A percentile compares a stretch with the other conserved stretches of the same genome.
Evolutionary conservation across 2,329 filamentous ascomycete species (phyloP).

Genomic region (Torrubiella hemipterigena): DNA sequence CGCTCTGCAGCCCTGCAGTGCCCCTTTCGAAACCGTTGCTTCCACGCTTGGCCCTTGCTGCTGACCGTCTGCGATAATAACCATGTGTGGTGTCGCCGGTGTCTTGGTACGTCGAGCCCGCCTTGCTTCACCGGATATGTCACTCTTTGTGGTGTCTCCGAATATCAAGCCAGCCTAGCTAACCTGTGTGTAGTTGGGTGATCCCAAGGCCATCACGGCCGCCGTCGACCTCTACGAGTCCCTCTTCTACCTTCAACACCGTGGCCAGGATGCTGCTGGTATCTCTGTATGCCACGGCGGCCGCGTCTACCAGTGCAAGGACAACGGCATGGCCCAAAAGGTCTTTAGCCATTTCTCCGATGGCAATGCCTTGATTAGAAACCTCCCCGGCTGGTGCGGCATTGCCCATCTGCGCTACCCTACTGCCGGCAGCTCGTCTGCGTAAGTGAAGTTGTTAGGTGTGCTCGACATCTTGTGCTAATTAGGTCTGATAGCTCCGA

Average conservation of each 20-base stretch:
- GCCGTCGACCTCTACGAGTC: conserved; percentile 58
- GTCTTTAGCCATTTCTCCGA: conserved; percentile 57
- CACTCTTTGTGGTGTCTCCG: too few species aligned
- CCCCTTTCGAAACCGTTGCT: too few species aligned
- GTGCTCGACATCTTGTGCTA: neutral
- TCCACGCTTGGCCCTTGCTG: too few species aligned
- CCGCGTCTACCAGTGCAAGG: conserved; percentile 80
- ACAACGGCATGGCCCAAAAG: conserved; percentile 68
- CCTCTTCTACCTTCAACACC: conserved; percentile 56
- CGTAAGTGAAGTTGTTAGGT: conserved; percentile 18
- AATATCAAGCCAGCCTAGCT: neutral
- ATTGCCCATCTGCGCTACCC: conserved; percentile 81
- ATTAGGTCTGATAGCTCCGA: conserved; percentile 48
- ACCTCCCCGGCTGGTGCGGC: conserved; percentile 6
- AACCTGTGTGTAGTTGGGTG: conserved; percentile 15
- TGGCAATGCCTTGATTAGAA: conserved; percentile 1
- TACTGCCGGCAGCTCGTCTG: conserved; percentile 66
- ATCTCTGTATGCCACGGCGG: conserved; percentile 71
- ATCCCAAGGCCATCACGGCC: conserved; percentile 27
- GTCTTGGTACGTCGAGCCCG: conserved; percentile 3
- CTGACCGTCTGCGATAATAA: too few species aligned
- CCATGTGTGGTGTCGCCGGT: conserved; percentile 5
- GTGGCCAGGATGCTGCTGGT: conserved; percentile 80
- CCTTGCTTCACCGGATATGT: conserved; percentile 2
- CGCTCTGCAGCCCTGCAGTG: too few species aligned